Conservation (phyloP, 345 rosid genomes). For the Adansonia digitata region DNA sequence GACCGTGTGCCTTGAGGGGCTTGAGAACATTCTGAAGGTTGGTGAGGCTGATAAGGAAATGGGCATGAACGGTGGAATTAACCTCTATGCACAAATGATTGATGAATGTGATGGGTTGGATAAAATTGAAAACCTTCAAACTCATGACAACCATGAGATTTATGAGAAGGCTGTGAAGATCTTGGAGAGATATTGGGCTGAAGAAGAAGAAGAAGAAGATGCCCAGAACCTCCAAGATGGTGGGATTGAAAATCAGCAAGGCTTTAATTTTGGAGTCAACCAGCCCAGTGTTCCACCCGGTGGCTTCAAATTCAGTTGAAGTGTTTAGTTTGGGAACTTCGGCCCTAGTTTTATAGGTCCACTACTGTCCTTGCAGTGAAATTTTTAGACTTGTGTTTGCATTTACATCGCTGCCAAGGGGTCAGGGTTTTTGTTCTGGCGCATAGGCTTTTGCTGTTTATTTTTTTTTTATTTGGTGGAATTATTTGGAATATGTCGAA, state of each 20-base stretch:
- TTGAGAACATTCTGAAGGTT: conserved; percentile 75
- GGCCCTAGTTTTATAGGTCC: conserved; percentile 4
- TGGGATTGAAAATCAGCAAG: conserved; percentile 34
- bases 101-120: conserved; percentile 77
- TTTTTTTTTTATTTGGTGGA: no score
- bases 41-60: conserved; percentile 75
- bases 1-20: conserved; percentile 83
- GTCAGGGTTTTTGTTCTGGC: background rate
- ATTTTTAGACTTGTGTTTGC: background rate
- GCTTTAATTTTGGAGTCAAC: conserved; percentile 48
- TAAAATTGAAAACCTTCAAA: conserved; percentile 73
- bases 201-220: conserved; percentile 57
- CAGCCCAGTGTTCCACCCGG: conserved; percentile 51
- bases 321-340: background rate
- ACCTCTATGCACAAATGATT: conserved; percentile 55
- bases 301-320: conserved; percentile 70
- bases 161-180: conserved; percentile 81
- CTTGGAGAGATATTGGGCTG: conserved; percentile 78
- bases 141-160: conserved; percentile 77
- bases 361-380: background rate
- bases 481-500: background rate
- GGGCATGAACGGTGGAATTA: conserved; percentile 52
- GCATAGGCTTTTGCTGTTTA: background rate
- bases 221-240: conserved; percentile 37
- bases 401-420: background rate